Base-by-base conservation (phyloP, 2,329 filamentous ascomycete species). In the Stachybotrys chlorohalonatus region DNA sequence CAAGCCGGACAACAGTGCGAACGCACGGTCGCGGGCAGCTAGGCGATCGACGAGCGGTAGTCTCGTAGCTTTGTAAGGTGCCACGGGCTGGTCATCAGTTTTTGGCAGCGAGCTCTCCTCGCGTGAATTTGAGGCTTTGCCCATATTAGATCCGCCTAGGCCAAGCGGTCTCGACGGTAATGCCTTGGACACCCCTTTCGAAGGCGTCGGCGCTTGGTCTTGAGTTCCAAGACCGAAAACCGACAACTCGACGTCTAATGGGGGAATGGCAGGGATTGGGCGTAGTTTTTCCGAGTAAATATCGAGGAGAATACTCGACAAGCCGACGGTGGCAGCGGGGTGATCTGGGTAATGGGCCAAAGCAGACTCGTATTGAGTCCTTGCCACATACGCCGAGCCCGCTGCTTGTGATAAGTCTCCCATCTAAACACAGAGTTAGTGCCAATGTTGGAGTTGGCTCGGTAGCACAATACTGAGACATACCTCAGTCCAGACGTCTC, bases 11-110 rank as follows among this genome's bases (percentile, higher is more conserved):
- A 99, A 76, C 15, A 99, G 78, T 11, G 86, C 87, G 65, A 91
- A 94, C 0, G 94, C 94, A 52, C 94, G 82, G 66, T 97, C 94
- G 17, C 93, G 84, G 15, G 92, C 89, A 4, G 92, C 89, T n/a
- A 97, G 82, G 11, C 91, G 84, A 68, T 94, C 91, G 39, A 90
- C 77, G 15, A 87, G 80, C 15, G 86, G 87, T 5, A 91, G 79
- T 1, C 84, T 84, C 53, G 77, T 78, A 47, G 75, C 79, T 70
- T 75, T 80, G 70, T 78, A 82, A 47, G 75, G 78, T 45, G 73
- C 76, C 7, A 77, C 75, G 3, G 82, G 74, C 55, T 73, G 67
- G 51, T 75, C 71, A 42, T 70, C 69, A 17, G 68, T 65, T 30
- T 67, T 61, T 7, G 51, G 58, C 52, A 47, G 49, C 46, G 32